Conservation (phyloP, 176 grass and related monocot genomes). For the Raddia guianensis region DNA sequence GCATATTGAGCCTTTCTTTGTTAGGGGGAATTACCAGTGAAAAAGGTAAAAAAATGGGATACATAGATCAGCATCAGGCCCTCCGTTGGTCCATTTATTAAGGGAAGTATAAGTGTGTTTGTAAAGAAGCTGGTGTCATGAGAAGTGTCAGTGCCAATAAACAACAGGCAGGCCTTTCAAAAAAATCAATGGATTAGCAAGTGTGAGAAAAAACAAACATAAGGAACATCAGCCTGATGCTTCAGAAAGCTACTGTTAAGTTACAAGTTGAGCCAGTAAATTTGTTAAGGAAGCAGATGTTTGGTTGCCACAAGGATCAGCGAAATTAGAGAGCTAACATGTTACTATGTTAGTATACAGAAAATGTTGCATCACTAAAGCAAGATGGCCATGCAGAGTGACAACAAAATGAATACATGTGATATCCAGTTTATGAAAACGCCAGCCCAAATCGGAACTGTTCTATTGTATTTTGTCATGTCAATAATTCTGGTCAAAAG, state of each 20-base stretch:
- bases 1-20: constrained; percentile 3
- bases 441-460: neutral
- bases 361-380: constrained; percentile 4
- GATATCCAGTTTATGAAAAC: neutral
- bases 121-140: constrained; percentile 81
- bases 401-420: constrained; percentile 26
- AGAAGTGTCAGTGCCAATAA: constrained; percentile 33
- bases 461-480: neutral
- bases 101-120: constrained; percentile 90
- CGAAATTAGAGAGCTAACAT: neutral
- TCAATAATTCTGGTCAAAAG: neutral
- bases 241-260: constrained; percentile 1
- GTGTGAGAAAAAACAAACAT: constrained; percentile 15
- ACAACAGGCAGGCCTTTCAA: neutral
- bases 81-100: constrained; percentile 94
- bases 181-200: constrained; percentile 22
- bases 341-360: constrained; percentile 6
- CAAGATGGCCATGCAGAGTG: neutral
- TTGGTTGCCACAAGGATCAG: neutral
- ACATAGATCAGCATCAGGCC: constrained; percentile 97
- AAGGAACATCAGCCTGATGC: constrained; percentile 9
- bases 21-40: constrained; percentile 53
- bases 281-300: neutral
- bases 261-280: neutral
- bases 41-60: constrained; percentile 85